Conservation (phyloP, 345 rosid species). For the Angophora floribunda region DNA sequence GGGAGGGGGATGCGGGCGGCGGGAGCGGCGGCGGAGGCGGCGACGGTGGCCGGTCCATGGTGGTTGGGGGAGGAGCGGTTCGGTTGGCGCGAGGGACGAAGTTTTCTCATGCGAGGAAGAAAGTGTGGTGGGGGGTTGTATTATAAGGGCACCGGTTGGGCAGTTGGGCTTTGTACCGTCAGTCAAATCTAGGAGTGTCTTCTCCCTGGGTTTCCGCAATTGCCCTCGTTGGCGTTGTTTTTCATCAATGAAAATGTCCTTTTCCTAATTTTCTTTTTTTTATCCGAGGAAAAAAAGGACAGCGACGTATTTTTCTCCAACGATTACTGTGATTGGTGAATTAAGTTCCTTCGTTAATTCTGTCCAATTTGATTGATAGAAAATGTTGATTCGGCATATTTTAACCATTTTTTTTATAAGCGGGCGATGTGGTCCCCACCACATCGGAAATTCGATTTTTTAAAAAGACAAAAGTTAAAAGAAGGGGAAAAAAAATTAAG, state of each 20-base stretch:
- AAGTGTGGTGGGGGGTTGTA: neutral
- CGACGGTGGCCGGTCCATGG: neutral
- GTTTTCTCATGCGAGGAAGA: neutral
- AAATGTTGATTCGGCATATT: neutral
- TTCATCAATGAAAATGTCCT: neutral
- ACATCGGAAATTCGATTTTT: neutral
- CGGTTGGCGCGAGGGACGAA: neutral
- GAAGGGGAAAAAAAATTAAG: neutral
- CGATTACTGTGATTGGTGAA: neutral
- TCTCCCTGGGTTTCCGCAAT: neutral
- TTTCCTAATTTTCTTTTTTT: neutral
- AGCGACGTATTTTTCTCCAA: neutral
- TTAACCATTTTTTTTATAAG: neutral
- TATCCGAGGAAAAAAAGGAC: neutral
- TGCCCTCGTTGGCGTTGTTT: neutral
- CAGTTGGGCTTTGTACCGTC: neutral
- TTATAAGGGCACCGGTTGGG: neutral
- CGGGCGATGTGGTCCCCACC: neutral
- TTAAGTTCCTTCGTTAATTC: too few species aligned
- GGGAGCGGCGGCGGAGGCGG: neutral
- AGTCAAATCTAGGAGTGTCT: neutral
- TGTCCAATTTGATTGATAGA: too few species aligned
- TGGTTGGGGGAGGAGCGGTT: neutral
- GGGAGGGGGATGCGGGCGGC: neutral
- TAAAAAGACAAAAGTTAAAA: neutral